Base-by-base conservation (phyloP, 306 rosid species). In the Psophocarpus tetragonolobus region DNA sequence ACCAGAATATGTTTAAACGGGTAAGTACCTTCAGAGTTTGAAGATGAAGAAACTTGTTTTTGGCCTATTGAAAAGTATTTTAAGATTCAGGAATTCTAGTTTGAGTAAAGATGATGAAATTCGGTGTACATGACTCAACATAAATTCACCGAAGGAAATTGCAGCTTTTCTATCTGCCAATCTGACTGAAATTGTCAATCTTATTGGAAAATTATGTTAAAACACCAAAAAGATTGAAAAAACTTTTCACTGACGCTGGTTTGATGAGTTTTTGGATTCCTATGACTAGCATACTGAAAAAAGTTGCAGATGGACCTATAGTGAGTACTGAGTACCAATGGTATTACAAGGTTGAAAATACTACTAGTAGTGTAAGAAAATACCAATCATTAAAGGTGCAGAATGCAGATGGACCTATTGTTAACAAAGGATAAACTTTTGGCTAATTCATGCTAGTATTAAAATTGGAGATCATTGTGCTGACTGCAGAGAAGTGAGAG, bases 401-500 rank as follows among this genome's bases (percentile, higher is more conserved):
- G n/a, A n/a, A n/a, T 36, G 41, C 41, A 36, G 41, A 36, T 6
- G 41, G 41, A 33, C 4, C 36, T 30, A 23, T 36, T 71, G 24
- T 4, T 36, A 27, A 3, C 50, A 63, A 64, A 39, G 33, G 39
- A 58, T 45, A 30, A n/a, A 53, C 8, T 63, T 32, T 17, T 41
- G 15, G 23, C 18, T 53, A 58, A 33, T 33, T 33, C 8, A 39
- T 50, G n/a, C n/a, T n/a, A n/a, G n/a, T n/a, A n/a, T n/a, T n/a
- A n/a, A n/a, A n/a, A n/a, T 45, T 73, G 38, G 38, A 61, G 70
- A n/a, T 24, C 23, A 3, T 38, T 69, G 68, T 79, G 80, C 85
- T n/a, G n/a, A n/a, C n/a, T n/a, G n/a, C n/a, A 92, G 97, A 87
- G 96, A 56, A 90, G 92, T 71, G 91, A 86, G 91, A 56, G 96